Percentiles rank a stretch among this genome's conserved stretches.
These are phyloP conservation scores for Beta lomatogona DNA, from an alignment of 179 eudicot species.

Conservation along the genomic window DNA sequence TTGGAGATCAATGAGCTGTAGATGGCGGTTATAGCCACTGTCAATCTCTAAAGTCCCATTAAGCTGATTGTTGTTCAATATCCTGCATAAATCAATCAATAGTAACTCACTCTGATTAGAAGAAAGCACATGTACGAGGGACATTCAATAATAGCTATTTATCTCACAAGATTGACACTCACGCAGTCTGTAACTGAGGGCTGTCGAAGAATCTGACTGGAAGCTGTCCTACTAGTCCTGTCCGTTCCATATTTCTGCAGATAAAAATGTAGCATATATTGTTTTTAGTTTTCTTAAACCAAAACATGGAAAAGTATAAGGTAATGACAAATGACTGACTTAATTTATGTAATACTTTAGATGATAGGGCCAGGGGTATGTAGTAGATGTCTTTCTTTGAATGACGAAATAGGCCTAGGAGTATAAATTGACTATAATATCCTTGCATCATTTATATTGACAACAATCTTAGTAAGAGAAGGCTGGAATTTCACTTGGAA, in stretches of 20 bases:
- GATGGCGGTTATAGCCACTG: conserved; percentile 37
- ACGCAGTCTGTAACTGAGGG: conserved; percentile 58
- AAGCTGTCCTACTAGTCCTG: conserved; percentile 50
- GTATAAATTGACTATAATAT: no score
- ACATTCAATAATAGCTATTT: background rate
- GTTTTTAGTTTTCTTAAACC: background rate
- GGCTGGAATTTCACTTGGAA: no score
- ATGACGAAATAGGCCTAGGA: no score
- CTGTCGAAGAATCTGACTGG: conserved; percentile 49
- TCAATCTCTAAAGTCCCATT: conserved; percentile 55
- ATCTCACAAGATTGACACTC: conserved; percentile 23
- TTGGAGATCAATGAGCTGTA: conserved; percentile 49
- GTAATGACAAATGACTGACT: background rate
- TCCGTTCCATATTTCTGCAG: conserved; percentile 48
- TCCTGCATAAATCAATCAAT: conserved; percentile 34
- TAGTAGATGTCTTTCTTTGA: no score
- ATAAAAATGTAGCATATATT: conserved; percentile 12
- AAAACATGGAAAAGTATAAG: background rate
- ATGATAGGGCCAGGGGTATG: background rate
- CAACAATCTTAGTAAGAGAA: no score
- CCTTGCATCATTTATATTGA: no score
- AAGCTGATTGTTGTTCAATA: conserved; percentile 44
- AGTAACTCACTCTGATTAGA: background rate
- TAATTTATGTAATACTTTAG: background rate
- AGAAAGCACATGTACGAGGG: background rate